These are phyloP conservation scores for Elsinoe australis DNA, from an alignment of 2,329 filamentous ascomycete genomes.

Conservation along the genomic window DNA sequence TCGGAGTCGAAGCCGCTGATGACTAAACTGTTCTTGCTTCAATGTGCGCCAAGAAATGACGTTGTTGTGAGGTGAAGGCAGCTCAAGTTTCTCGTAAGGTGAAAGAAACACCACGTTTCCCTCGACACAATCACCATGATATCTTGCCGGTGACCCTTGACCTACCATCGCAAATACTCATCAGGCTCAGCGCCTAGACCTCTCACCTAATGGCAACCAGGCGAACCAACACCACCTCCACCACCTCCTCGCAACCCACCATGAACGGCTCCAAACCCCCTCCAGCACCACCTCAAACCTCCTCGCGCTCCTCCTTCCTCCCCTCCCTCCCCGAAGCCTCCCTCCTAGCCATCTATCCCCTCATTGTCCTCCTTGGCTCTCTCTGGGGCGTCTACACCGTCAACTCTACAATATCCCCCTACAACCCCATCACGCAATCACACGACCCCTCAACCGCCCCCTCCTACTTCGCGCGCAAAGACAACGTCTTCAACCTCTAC, in stretches of 20 bases:
- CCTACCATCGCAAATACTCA: background rate
- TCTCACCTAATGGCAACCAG: constrained; percentile 2
- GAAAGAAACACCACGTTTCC: constrained; percentile 9
- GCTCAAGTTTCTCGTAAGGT: background rate
- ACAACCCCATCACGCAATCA: constrained; percentile 55
- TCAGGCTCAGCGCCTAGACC: background rate
- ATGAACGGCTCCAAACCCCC: constrained; percentile 9
- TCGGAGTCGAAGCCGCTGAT: background rate
- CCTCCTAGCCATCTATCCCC: constrained; percentile 64
- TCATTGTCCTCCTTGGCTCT: constrained; percentile 70
- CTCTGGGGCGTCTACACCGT: constrained; percentile 69
- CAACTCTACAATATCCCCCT: constrained; percentile 44
- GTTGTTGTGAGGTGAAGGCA: background rate
- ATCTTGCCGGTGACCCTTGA: background rate
- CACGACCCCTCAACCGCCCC: constrained; percentile 55
- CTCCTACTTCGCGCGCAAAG: constrained; percentile 88
- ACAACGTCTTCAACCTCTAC: constrained; percentile 82
- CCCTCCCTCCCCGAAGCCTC: constrained; percentile 61
- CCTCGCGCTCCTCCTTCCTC: constrained; percentile 48
- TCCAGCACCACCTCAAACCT: background rate
- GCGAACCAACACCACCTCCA: background rate
- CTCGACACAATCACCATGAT: background rate
- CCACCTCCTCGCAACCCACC: background rate
- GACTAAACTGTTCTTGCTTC: background rate
- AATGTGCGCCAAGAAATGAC: constrained; percentile 10